Conservation (phyloP, 192 early-diverging fungal species). For the Coemansia sp. region DNA sequence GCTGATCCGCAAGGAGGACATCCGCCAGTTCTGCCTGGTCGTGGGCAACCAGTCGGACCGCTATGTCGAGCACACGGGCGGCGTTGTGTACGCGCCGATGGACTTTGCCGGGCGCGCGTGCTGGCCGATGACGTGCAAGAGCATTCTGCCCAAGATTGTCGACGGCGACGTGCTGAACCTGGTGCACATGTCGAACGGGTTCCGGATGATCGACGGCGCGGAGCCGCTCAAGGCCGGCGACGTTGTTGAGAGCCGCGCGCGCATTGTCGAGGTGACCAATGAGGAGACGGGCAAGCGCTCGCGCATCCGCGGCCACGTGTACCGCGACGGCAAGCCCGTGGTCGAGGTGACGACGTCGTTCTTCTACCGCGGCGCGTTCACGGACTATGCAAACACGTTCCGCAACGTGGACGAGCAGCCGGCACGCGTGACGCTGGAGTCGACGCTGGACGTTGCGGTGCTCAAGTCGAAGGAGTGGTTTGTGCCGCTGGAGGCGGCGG, state of each 20-base stretch:
- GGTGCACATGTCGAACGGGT: slow-evolving; percentile 89
- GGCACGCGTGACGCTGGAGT: slow-evolving; percentile 64
- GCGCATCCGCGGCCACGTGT: slow-evolving; percentile 71
- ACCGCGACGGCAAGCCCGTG: slow-evolving; percentile 58
- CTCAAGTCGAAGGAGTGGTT: slow-evolving; percentile 81
- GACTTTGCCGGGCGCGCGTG: slow-evolving; percentile 92
- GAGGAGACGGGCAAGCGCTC: slow-evolving; percentile 78
- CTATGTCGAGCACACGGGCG: slow-evolving; percentile 36
- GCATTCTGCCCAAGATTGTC: slow-evolving; percentile 82
- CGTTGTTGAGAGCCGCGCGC: slow-evolving; percentile 68
- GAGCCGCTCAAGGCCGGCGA: slow-evolving; percentile 55
- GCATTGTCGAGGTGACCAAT: slow-evolving; percentile 78
- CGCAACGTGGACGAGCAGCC: slow-evolving; percentile 70
- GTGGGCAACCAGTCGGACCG: slow-evolving; percentile 61
- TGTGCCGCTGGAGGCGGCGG: slow-evolving; percentile 14
- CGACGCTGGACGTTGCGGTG: slow-evolving; percentile 70
- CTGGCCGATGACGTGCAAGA: slow-evolving; percentile 85
- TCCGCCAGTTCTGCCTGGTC: slow-evolving; percentile 67
- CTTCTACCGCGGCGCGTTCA: slow-evolving; percentile 77
- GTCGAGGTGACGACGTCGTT: slow-evolving; percentile 81
- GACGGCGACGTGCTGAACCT: slow-evolving; percentile 85
- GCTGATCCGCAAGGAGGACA: slow-evolving; percentile 39
- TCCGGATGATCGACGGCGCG: slow-evolving; percentile 67
- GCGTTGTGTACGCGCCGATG: slow-evolving; percentile 61
- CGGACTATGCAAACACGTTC: slow-evolving; percentile 80